Evolutionary conservation across 176 grass and related monocot species (phyloP).

Genomic region (Oryza officinalis): DNA sequence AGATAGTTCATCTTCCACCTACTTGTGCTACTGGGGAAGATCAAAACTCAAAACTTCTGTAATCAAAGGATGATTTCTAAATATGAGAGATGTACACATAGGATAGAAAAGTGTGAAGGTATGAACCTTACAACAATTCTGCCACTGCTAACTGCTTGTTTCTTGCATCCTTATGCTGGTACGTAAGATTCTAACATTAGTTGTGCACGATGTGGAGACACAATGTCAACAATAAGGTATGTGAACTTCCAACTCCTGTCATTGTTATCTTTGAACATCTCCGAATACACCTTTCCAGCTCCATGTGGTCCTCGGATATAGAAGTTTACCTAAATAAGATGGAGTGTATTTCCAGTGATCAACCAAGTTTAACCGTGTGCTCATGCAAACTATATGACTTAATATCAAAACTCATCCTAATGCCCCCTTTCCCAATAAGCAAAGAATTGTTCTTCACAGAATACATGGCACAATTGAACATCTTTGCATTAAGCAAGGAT

Average conservation of each 20-base stretch:
- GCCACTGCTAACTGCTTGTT: conserved; percentile 27
- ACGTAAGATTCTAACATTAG: conserved; percentile 90
- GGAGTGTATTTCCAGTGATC: conserved; percentile 3
- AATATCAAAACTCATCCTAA: conserved; percentile 7
- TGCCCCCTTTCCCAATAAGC: too few relatives aligned
- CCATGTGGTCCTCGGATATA: conserved; percentile 86
- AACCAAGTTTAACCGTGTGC: conserved; percentile 6
- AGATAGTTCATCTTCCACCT: conserved; percentile 30
- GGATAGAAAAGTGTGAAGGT: not conserved
- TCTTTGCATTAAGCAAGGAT: not conserved
- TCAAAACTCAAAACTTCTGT: conserved; percentile 37
- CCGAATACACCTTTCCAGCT: conserved; percentile 80
- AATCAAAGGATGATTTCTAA: conserved; percentile 33
- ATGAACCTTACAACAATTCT: conserved; percentile 25
- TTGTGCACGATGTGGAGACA: conserved; percentile 60
- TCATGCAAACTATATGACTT: not conserved
- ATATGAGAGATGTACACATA: conserved; percentile 23
- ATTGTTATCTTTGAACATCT: conserved; percentile 87
- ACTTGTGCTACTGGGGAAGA: conserved; percentile 22
- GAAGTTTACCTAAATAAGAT: conserved; percentile 75
- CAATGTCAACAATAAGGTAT: conserved; percentile 82
- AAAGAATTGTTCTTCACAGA: too few relatives aligned
- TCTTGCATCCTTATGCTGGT: conserved; percentile 52
- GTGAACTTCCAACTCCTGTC: conserved; percentile 93
- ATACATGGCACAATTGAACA: too few relatives aligned